Evolutionary conservation across 345 rosid species (phyloP).

Genomic region (Excoecaria agallocha): DNA sequence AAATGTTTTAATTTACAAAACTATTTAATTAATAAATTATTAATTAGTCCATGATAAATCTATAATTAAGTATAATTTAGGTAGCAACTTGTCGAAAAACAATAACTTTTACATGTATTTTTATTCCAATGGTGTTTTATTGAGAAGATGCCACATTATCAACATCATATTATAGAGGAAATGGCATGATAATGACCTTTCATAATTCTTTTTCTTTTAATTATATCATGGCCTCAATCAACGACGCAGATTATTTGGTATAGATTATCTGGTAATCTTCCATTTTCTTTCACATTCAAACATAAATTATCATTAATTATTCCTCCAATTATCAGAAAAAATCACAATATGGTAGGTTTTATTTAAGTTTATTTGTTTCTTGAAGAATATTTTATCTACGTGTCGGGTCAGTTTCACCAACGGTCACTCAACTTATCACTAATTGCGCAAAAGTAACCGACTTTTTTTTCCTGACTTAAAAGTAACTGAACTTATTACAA

Average conservation of each 20-base stretch:
- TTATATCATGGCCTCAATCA: conserved; percentile 28
- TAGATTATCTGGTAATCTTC: too few species aligned
- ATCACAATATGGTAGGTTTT: neutral
- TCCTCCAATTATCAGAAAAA: conserved; percentile 4
- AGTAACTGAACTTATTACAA: too few species aligned
- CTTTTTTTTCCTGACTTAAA: too few species aligned
- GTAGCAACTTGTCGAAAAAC: too few species aligned
- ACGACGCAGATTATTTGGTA: conserved; percentile 16
- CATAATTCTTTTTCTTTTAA: conserved; percentile 11
- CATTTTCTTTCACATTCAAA: conserved; percentile 8
- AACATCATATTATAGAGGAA: conserved; percentile 22
- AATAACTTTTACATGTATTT: neutral
- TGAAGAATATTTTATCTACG: neutral
- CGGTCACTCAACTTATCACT: too few species aligned
- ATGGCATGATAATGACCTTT: conserved; percentile 18
- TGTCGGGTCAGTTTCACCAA: too few species aligned
- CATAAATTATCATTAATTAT: conserved; percentile 3
- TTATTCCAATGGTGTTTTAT: conserved; percentile 2
- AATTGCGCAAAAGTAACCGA: too few species aligned
- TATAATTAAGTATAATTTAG: too few species aligned
- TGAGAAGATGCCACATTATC: conserved; percentile 29
- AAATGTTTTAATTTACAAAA: too few species aligned
- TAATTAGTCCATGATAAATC: too few species aligned
- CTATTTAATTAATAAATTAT: too few species aligned
- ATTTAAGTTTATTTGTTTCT: neutral